phyloP scores from a whole-genome alignment of 352 stramenopile genomes.

The Globisporangium emineosum region DNA sequence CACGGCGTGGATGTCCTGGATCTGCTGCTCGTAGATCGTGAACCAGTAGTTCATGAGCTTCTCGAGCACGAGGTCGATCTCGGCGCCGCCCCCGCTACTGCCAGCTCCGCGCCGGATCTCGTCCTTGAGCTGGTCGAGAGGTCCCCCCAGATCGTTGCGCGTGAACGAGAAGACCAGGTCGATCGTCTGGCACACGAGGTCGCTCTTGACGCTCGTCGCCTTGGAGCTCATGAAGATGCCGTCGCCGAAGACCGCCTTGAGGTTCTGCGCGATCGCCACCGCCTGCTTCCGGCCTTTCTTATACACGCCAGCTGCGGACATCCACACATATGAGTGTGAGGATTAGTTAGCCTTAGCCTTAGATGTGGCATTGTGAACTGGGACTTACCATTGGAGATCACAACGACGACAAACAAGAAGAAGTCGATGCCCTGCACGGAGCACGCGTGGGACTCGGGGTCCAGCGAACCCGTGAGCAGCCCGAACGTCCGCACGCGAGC shows the following conservation, averaged over 20 bases:
- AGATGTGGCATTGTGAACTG: too few species aligned
- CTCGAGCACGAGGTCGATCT: conserved; percentile 72
- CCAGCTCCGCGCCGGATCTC: conserved; percentile 27
- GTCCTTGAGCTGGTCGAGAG: conserved; percentile 52
- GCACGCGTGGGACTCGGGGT: conserved; percentile 73
- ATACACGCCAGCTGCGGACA: conserved; percentile 46
- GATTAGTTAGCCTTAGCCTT: too few species aligned
- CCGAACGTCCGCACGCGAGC: conserved; percentile 65
- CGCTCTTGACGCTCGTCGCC: conserved; percentile 44
- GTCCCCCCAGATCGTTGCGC: conserved; percentile 34
- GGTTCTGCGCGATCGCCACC: conserved; percentile 59
- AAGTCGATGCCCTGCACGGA: conserved; percentile 75
- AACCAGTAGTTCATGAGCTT: conserved; percentile 83
- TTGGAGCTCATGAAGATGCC: conserved; percentile 59
- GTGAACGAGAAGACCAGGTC: conserved; percentile 76
- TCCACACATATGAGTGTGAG: too few species aligned
- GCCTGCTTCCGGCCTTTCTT: conserved; percentile 70
- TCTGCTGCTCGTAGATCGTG: conserved; percentile 68
- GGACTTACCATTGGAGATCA: conserved; percentile 82
- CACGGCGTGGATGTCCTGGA: conserved; percentile 74
- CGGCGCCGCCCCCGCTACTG: conserved; percentile 24
- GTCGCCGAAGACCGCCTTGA: conserved; percentile 68
- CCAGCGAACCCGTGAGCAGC: conserved; percentile 62
- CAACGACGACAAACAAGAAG: conserved; percentile 70
- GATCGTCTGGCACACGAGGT: conserved; percentile 64